Evolutionary conservation across 2,329 filamentous ascomycete species (phyloP).

Genomic region (Alternaria infectoria): DNA sequence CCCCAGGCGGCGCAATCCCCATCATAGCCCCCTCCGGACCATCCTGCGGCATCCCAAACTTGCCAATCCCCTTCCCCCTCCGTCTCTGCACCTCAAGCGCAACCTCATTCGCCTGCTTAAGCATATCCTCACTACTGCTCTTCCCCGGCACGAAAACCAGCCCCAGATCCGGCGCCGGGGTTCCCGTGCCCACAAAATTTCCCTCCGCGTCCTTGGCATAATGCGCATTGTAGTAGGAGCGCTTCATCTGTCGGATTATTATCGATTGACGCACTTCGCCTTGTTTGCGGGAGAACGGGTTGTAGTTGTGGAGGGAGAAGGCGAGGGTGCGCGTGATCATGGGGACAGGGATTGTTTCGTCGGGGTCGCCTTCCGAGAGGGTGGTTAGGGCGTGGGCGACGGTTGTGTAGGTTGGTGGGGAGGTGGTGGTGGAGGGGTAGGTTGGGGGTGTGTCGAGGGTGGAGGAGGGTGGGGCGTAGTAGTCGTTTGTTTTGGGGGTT

Average conservation of each 20-base stretch:
- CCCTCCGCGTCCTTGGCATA: slow-evolving; percentile 40
- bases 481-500: background rate
- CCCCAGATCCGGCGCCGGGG: slow-evolving; percentile 28
- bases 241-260: slow-evolving; percentile 27
- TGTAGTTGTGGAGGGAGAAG: slow-evolving; percentile 16
- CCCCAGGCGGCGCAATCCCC: too few species aligned
- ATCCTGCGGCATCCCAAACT: slow-evolving; percentile 8
- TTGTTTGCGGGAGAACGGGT: slow-evolving; percentile 20
- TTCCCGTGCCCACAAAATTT: slow-evolving; percentile 34
- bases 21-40: background rate
- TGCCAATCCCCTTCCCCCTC: slow-evolving; percentile 17
- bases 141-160: slow-evolving; percentile 40
- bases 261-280: slow-evolving; percentile 5
- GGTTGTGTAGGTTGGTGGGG: slow-evolving; percentile 15
- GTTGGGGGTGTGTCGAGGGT: slow-evolving; percentile 2
- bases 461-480: background rate
- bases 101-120: slow-evolving; percentile 35
- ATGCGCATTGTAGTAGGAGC: slow-evolving; percentile 28
- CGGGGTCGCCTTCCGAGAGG: slow-evolving; percentile 8
- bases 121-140: slow-evolving; percentile 33
- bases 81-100: slow-evolving; percentile 25
- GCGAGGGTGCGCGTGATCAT: slow-evolving; percentile 14
- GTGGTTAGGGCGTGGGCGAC: slow-evolving; percentile 4
- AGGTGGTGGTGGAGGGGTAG: background rate
- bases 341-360: slow-evolving; percentile 21